phyloP scores from a whole-genome alignment of 2,329 filamentous ascomycete species.

The Cladosporium sp. region DNA sequence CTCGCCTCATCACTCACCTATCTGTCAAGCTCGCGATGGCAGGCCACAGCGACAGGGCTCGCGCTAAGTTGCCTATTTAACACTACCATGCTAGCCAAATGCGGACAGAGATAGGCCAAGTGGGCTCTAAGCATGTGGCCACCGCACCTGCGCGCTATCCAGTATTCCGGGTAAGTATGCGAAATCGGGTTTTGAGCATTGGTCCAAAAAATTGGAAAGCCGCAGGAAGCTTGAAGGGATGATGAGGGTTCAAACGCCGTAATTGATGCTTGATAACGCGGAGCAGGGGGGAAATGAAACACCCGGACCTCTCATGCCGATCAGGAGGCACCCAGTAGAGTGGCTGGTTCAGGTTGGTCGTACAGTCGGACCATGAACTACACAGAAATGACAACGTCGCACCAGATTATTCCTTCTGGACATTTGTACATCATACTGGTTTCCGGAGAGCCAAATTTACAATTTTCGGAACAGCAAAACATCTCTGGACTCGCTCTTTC shows the following conservation, averaged over 20 bases:
- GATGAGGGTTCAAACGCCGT: neutral
- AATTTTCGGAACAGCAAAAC: neutral
- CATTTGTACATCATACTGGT: neutral
- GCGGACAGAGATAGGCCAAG: neutral
- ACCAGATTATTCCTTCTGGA: neutral
- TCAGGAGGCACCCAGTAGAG: neutral
- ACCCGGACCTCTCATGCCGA: neutral
- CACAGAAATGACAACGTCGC: neutral
- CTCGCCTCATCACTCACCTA: neutral
- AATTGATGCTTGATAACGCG: neutral
- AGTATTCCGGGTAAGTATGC: neutral
- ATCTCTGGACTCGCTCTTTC: neutral
- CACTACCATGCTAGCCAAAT: neutral
- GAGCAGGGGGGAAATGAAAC: neutral
- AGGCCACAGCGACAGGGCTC: neutral
- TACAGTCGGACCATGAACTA: neutral
- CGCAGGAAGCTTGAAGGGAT: neutral
- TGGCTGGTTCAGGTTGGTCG: neutral
- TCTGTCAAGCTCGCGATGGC: neutral
- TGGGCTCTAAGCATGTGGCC: neutral
- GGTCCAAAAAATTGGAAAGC: neutral
- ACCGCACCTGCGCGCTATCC: neutral
- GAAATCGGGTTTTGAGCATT: neutral
- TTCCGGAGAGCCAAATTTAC: neutral
- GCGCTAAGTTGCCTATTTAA: neutral